Base-by-base conservation (phyloP, 768 basidiomycete genomes). In the Serpula lacrymans region DNA sequence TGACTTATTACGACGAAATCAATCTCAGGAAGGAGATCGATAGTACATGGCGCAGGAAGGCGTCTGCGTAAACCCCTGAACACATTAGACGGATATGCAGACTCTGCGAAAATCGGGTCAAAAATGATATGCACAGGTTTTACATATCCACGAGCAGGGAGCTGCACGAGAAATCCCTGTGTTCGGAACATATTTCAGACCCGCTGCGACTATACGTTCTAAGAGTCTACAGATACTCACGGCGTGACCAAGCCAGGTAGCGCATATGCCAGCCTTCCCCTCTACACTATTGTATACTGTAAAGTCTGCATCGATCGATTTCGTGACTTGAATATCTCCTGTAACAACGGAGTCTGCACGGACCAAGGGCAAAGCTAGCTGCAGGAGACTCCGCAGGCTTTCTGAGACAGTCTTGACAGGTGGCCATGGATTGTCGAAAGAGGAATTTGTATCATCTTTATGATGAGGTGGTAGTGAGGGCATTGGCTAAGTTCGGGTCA, bases 1-100 rank as follows among this genome's bases (percentile, higher is more conserved):
- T 72, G 70, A 18, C 60, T 63, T 33, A 68, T 64, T 3, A 58
- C 60, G 16, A 72, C 63, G 32, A 60, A 64, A 36, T 70, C 63
- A 39, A 67, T 49, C 1, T 59, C 60, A 1, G 70, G 70, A 7
- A 72, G 50, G 3, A 69, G 64, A 13, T 60, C 57, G 5, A 68
- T 45, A 7, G 38, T 45, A 31, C 69, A 72, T 1, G 70, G 70
- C 7, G 66, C 49, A 4, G 58, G 58, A 0, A 63, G 47, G 13
- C 60, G 49, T 21, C 69, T 46, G 18, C 46, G 48, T 3, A 67
- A 57, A 0, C 69, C 65, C 0, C 56, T 46, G 21, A 56, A 57
- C 43, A 46, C 46, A 21, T 52, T 42, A 20, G 54, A 51, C 7
- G 58, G 58, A 0, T 56, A 62, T 0, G 64, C 65, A 2, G 58